Conservation (phyloP, 305 asterid genomes). For the Plantago coronopus region DNA sequence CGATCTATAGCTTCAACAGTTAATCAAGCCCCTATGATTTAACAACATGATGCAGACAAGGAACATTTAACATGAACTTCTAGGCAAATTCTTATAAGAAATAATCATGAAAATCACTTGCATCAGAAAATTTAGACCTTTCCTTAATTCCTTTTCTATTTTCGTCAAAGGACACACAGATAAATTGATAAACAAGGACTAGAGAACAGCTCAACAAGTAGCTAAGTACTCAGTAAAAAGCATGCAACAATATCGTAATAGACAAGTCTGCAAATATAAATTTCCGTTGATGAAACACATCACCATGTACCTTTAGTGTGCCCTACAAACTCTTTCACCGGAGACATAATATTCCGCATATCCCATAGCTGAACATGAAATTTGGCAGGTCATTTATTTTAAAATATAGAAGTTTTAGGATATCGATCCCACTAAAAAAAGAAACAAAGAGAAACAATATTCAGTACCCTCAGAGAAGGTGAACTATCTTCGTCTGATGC, state of each 20-base stretch:
- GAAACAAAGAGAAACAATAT: constrained; percentile 17
- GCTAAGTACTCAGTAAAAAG: too few species aligned
- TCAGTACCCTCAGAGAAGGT: constrained; percentile 73
- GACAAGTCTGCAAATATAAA: not conserved
- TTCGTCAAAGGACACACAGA: not conserved
- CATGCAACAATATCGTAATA: too few species aligned
- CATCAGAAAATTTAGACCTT: too few species aligned
- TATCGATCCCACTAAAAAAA: constrained; percentile 10
- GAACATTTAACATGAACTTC: not conserved
- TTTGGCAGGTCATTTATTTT: constrained; percentile 14
- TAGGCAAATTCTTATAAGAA: not conserved
- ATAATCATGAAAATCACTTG: too few species aligned
- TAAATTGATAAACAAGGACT: not conserved
- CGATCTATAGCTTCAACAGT: too few species aligned
- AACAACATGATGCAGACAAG: too few species aligned
- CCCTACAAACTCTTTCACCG: constrained; percentile 88
- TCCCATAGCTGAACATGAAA: constrained; percentile 86
- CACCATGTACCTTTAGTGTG: constrained; percentile 80
- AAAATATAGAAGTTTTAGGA: not conserved
- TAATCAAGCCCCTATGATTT: too few species aligned
- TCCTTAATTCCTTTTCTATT: not conserved
- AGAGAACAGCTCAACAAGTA: not conserved
- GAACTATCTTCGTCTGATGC: constrained; percentile 97
- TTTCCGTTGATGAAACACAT: constrained; percentile 14
- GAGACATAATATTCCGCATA: constrained; percentile 87